phyloP scores from a whole-genome alignment of 352 stramenopile species.

The Plasmopara viticola region DNA sequence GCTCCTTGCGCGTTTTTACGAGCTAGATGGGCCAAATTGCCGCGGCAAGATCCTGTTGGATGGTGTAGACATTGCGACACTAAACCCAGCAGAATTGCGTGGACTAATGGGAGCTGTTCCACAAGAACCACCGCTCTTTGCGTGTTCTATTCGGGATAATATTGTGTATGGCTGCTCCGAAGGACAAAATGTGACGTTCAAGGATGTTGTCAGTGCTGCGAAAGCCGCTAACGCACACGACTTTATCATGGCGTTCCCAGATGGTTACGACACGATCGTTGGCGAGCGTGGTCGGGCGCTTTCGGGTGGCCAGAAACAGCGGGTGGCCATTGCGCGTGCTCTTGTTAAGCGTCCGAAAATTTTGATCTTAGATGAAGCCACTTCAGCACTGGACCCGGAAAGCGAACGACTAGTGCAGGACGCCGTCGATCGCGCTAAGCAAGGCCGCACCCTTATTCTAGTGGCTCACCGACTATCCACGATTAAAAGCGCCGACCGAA shows the following conservation, averaged over 20 bases:
- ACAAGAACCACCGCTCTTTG: slow-evolving; percentile 70
- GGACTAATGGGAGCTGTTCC: slow-evolving; percentile 61
- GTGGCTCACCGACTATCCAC: slow-evolving; percentile 96
- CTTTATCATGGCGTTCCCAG: slow-evolving; percentile 68
- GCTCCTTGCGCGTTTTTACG: slow-evolving; percentile 74
- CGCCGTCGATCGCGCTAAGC: slow-evolving; percentile 67
- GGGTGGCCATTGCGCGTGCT: slow-evolving; percentile 68
- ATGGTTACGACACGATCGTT: slow-evolving; percentile 75
- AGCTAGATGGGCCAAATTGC: slow-evolving; percentile 41
- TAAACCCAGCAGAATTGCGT: slow-evolving; percentile 49
- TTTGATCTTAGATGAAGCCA: slow-evolving; percentile 74
- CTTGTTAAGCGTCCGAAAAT: slow-evolving; percentile 73
- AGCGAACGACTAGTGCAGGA: slow-evolving; percentile 76
- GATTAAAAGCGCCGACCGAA: slow-evolving; percentile 88
- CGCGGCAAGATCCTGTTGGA: slow-evolving; percentile 52
- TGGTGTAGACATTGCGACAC: slow-evolving; percentile 45
- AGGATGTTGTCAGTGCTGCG: slow-evolving; percentile 53
- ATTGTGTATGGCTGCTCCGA: slow-evolving; percentile 64
- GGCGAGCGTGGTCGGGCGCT: slow-evolving; percentile 65
- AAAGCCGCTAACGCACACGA: slow-evolving; percentile 73
- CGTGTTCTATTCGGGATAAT: slow-evolving; percentile 68
- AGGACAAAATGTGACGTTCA: slow-evolving; percentile 37
- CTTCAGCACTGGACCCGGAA: slow-evolving; percentile 64
- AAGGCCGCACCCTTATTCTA: slow-evolving; percentile 91
- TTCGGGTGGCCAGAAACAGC: slow-evolving; percentile 75